A percentile compares a stretch with the other conserved stretches of the same genome.
Evolutionary conservation across 2,329 filamentous ascomycete species (phyloP).

Genomic region (Fonsecaea erecta): DNA sequence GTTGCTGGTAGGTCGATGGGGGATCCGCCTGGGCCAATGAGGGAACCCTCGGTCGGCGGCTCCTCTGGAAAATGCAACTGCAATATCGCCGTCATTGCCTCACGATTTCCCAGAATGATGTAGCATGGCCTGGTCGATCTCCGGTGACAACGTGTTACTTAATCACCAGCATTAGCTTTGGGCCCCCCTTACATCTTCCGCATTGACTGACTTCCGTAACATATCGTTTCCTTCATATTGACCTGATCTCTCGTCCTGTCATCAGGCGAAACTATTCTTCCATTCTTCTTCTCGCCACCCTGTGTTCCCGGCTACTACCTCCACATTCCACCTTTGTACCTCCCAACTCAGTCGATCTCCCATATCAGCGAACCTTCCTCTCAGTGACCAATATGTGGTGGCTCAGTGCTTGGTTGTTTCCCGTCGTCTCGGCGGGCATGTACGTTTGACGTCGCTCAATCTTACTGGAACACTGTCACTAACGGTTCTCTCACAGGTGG

Average conservation of each 20-base stretch:
- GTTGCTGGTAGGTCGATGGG: background rate
- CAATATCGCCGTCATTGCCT: slow-evolving; percentile 12
- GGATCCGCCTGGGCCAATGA: slow-evolving; percentile 1
- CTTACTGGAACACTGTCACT: background rate
- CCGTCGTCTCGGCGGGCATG: slow-evolving; percentile 61
- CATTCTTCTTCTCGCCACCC: background rate
- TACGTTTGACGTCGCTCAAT: slow-evolving; percentile 5
- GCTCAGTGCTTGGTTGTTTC: slow-evolving; percentile 50
- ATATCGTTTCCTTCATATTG: background rate
- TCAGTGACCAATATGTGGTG: slow-evolving; percentile 33
- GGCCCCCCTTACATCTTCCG: background rate
- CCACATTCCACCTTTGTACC: background rate
- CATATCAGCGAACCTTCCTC: background rate
- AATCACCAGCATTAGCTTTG: background rate
- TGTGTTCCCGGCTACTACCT: background rate
- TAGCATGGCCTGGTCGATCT: background rate
- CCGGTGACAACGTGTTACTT: background rate
- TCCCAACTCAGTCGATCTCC: background rate
- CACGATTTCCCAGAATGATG: slow-evolving; percentile 18
- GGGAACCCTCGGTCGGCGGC: background rate
- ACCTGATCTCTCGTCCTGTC: background rate
- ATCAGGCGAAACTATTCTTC: background rate
- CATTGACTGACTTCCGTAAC: background rate
- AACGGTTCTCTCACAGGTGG: slow-evolving; percentile 45
- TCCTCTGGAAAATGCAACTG: background rate